Conservation (phyloP, 1,139 yeast species). For the Kurtzmaniella quercitrusa region DNA sequence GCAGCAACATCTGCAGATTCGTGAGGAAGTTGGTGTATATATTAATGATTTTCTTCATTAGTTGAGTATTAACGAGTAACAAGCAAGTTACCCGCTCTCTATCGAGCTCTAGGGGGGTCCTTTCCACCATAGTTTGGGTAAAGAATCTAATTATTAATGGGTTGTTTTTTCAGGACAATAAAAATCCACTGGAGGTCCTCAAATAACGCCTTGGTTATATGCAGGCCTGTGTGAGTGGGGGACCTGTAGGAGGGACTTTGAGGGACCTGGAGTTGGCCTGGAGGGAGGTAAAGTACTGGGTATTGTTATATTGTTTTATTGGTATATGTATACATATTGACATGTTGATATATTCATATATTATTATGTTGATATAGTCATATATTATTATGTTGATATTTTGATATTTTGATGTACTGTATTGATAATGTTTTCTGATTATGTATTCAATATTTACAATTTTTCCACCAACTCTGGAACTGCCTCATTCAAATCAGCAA, state of each 20-base stretch:
- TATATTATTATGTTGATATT: no score
- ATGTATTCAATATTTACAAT: constrained; percentile 41
- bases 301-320: no score
- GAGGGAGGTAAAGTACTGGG: no score
- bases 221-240: not conserved
- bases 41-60: constrained; percentile 45
- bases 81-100: constrained; percentile 48
- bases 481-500: constrained; percentile 80
- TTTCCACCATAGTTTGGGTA: not conserved
- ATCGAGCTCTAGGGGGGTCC: constrained; percentile 21
- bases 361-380: no score
- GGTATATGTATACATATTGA: no score
- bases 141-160: not conserved
- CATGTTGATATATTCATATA: no score
- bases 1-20: constrained; percentile 33
- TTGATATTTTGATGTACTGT: no score
- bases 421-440: no score
- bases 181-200: not conserved
- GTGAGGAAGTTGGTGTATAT: constrained; percentile 33
- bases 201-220: not conserved
- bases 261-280: not conserved
- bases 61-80: constrained; percentile 48
- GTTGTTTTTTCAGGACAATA: not conserved
- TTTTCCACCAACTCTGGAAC: constrained; percentile 85
- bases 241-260: no score